phyloP scores from a whole-genome alignment of 2,329 filamentous ascomycete species.

The Penicillium sumatraense region DNA sequence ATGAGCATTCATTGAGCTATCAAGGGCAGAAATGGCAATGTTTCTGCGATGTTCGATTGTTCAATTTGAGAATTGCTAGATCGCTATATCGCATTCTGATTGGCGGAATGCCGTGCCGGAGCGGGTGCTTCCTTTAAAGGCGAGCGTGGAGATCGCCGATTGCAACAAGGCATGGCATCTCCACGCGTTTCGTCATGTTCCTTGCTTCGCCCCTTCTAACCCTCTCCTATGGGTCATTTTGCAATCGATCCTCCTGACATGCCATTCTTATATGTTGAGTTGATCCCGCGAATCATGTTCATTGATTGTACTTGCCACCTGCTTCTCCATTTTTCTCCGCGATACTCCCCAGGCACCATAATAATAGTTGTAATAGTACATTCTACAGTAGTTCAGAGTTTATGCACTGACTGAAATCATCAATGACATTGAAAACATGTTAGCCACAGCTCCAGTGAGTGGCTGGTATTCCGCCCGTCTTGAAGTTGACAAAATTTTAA shows the following conservation, averaged over 20 bases:
- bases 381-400: too few relatives aligned
- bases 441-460: background rate
- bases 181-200: slow-evolving; percentile 2
- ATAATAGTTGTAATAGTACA: too few relatives aligned
- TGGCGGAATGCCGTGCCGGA: background rate
- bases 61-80: background rate
- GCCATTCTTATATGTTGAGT: background rate
- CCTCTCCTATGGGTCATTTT: background rate
- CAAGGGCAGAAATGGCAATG: background rate
- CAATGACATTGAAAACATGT: too few relatives aligned
- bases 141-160: slow-evolving; percentile 1
- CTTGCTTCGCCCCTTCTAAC: background rate
- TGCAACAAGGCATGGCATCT: background rate
- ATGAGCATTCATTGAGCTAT: background rate
- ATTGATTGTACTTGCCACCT: background rate
- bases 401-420: too few relatives aligned
- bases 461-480: background rate
- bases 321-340: background rate
- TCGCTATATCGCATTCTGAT: background rate
- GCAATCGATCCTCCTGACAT: background rate
- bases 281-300: background rate
- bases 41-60: background rate
- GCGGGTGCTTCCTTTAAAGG: background rate
- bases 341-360: background rate
- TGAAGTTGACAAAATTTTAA: background rate